These are phyloP conservation scores for Coemansia sp. DNA, from an alignment of 192 early-diverging fungal genomes.

Conservation along the genomic window DNA sequence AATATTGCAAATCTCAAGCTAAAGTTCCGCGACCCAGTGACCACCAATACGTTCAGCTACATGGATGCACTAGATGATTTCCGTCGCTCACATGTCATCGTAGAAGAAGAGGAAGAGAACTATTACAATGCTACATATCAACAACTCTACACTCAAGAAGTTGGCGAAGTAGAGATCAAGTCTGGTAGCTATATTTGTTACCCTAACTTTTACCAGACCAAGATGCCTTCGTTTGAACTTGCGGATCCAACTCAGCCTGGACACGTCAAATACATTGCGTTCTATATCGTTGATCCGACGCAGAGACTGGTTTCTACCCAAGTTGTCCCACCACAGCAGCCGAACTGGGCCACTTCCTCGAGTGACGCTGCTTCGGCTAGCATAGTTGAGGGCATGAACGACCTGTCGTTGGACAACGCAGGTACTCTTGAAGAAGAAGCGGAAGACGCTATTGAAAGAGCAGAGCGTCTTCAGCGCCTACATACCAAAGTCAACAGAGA, in stretches of 20 bases:
- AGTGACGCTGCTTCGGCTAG: background rate
- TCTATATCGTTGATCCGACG: background rate
- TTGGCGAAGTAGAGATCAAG: slow-evolving; percentile 51
- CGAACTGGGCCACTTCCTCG: background rate
- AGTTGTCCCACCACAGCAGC: slow-evolving; percentile 2
- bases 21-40: slow-evolving; percentile 56
- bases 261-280: background rate
- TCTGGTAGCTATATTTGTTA: slow-evolving; percentile 70
- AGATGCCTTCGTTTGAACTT: slow-evolving; percentile 39
- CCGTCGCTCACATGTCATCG: no score
- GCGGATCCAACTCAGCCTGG: background rate
- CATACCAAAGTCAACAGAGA: slow-evolving; percentile 1
- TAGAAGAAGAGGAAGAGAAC: no score
- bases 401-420: background rate
- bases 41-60: background rate
- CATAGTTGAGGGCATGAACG: background rate
- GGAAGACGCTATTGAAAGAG: background rate
- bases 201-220: slow-evolving; percentile 74
- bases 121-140: no score
- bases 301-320: background rate
- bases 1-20: slow-evolving; percentile 68
- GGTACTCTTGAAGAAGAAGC: background rate
- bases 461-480: background rate
- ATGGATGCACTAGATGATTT: no score
- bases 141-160: slow-evolving; percentile 30